phyloP scores from a whole-genome alignment of 441 rosid genomes.

The Manihot esculenta region DNA sequence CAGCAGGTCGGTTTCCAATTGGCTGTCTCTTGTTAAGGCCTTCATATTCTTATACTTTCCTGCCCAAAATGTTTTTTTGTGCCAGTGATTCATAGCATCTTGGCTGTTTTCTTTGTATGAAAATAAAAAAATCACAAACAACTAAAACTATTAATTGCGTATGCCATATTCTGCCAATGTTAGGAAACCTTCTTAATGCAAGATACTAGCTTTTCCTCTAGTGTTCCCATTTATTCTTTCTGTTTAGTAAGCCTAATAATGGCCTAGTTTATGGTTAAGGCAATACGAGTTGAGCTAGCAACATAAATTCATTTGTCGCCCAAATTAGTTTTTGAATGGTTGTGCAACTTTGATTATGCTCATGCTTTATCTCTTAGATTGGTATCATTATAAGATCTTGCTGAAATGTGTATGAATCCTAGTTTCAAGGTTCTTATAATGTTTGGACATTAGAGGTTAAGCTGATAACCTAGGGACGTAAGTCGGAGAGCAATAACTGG shows the following conservation, averaged over 20 bases:
- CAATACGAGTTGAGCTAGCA: neutral
- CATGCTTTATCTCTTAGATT: neutral
- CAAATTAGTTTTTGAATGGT: neutral
- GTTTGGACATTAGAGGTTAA: neutral
- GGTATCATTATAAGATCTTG: neutral
- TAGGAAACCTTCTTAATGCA: neutral
- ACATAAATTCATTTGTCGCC: neutral
- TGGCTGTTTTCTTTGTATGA: neutral
- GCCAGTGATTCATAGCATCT: neutral
- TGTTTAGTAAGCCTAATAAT: neutral
- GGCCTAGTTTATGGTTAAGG: neutral
- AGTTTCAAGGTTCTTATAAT: neutral
- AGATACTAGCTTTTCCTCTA: neutral
- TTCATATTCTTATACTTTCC: neutral
- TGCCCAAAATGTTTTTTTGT: neutral
- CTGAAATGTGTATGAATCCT: neutral
- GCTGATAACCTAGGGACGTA: neutral
- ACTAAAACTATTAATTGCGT: neutral
- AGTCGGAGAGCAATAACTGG: neutral
- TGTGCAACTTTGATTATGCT: neutral
- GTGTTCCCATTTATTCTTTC: neutral
- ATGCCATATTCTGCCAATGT: neutral
- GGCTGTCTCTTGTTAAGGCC: neutral
- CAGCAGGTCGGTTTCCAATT: neutral
- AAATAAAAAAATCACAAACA: neutral